Conservation (phyloP, 2,329 filamentous ascomycete species). For the Juglanconis juglandina region DNA sequence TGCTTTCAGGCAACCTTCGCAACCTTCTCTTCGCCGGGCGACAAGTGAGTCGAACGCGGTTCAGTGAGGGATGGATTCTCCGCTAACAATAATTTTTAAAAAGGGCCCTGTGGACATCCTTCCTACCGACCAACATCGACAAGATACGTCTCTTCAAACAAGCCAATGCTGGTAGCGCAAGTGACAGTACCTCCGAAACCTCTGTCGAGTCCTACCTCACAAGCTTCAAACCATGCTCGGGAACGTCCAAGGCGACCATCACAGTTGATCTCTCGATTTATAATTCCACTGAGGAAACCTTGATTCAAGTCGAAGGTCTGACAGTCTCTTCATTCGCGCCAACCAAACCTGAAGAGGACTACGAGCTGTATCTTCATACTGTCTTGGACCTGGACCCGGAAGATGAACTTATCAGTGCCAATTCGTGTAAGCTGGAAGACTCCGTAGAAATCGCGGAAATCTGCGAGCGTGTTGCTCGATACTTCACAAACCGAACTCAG, state of each 20-base stretch:
- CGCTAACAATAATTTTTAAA: neutral
- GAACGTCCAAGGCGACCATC: conserved; percentile 26
- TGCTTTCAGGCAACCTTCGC: conserved; percentile 41
- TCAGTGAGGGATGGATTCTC: no score
- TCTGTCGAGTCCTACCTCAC: conserved; percentile 32
- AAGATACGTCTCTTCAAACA: conserved; percentile 27
- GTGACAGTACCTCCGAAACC: conserved; percentile 16
- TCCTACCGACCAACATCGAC: conserved; percentile 35
- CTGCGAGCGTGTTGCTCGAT: conserved; percentile 34
- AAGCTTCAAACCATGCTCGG: conserved; percentile 22
- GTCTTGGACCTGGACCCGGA: conserved; percentile 38
- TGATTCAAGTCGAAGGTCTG: conserved; percentile 32
- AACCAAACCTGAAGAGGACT: conserved; percentile 28
- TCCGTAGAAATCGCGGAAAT: conserved; percentile 28
- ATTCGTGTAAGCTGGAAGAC: neutral
- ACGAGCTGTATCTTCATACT: conserved; percentile 34
- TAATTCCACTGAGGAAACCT: conserved; percentile 28
- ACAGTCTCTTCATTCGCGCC: conserved; percentile 30
- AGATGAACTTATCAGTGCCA: conserved; percentile 30
- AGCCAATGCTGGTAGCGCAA: neutral
- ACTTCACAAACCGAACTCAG: conserved; percentile 19
- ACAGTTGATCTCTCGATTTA: conserved; percentile 35
- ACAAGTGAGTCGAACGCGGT: conserved; percentile 27
- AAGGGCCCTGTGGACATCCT: conserved; percentile 40
- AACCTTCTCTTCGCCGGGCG: conserved; percentile 38